These are phyloP conservation scores for Mycena rosella DNA, from an alignment of 768 basidiomycete species.

Conservation along the genomic window DNA sequence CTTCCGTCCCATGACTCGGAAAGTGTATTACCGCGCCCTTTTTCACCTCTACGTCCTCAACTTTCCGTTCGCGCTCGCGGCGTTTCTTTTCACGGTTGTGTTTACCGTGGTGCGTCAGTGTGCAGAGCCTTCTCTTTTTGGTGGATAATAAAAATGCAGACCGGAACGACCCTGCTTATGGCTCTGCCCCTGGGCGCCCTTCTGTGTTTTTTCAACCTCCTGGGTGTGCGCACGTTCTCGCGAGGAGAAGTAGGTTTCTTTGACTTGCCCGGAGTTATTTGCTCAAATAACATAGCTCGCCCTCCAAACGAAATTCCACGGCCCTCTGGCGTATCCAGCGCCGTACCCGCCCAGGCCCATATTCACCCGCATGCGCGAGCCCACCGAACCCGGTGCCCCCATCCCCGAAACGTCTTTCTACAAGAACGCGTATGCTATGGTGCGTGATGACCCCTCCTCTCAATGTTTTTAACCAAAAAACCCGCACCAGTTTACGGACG, in stretches of 20 bases:
- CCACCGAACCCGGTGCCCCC: slow-evolving; percentile 44
- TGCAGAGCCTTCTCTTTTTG: slow-evolving; percentile 3
- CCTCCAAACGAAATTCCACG: slow-evolving; percentile 79
- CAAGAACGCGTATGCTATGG: slow-evolving; percentile 86
- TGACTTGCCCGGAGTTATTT: neutral
- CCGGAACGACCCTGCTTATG: slow-evolving; percentile 84
- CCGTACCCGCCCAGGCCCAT: slow-evolving; percentile 81
- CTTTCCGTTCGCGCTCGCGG: slow-evolving; percentile 82
- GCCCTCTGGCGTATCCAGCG: slow-evolving; percentile 70
- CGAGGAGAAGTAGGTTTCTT: slow-evolving; percentile 70
- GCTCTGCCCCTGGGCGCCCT: slow-evolving; percentile 83
- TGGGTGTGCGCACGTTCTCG: slow-evolving; percentile 80
- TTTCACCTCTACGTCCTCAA: slow-evolving; percentile 81
- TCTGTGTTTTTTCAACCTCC: slow-evolving; percentile 80
- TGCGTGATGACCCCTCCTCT: slow-evolving; percentile 47
- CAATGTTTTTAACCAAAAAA: neutral
- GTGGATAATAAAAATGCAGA: slow-evolving; percentile 52
- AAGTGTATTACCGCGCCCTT: slow-evolving; percentile 73
- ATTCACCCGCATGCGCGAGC: slow-evolving; percentile 73
- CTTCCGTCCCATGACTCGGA: slow-evolving; percentile 69
- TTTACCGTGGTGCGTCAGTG: slow-evolving; percentile 78
- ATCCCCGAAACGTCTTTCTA: slow-evolving; percentile 80
- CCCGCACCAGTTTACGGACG: slow-evolving; percentile 74
- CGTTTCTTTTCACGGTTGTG: slow-evolving; percentile 85
- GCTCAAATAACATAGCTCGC: slow-evolving; percentile 57